Evolutionary conservation across 768 basidiomycete genomes (phyloP), one percentile per base, ranked within the genome.

Genomic region (Tylopilus vinaceipallidus): DNA sequence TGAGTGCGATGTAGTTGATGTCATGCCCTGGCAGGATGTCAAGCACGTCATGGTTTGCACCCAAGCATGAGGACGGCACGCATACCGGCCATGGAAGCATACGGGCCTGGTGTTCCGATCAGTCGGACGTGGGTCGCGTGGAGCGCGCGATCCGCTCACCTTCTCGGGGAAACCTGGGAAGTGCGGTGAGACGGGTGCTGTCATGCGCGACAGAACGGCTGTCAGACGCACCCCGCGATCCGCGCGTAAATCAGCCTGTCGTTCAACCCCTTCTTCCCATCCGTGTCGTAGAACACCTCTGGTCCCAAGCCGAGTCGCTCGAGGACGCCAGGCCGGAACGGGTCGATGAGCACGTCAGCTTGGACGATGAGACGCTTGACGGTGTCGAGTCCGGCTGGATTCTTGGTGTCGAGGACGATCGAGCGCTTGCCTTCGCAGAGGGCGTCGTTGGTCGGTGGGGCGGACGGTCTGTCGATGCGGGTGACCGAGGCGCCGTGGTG

Each of bases 291-390:
- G 59, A 91, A 90, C 4, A 84, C 74, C 5, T 86, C 80, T 1
- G 90, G 91, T 11, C 87, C 90, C 16, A 93, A 71, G 2, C 85
- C 86, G 26, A 91, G 71, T 51, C 78, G 76, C 61, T 93, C 90
- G 70, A 92, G 74, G 2, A 91, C 88, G 1, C 90, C 91, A 42
- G 90, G 88, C 40, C 90, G 74, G 65, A 87, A 93, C 1, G 91
- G 83, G 62, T 93, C 90, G 58, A 93, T 88, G 38, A 92, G 70
- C 14, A 92, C 76, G 65, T 93, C 90, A n/a, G 88, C 85, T 30
- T 74, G 66, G 24, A 71, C 63, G 20, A 91, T 78, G 50, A 93
- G 72, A 38, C 72, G 77, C 62, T 75, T 75, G 47, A 85, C 61
- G 17, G 82, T 62, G 17, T 75, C 75, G 36, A 78, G 65, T 27